Percentiles rank a stretch among this genome's conserved stretches.
Conservation (phyloP, 345 rosid species). For the Viola odorata region DNA sequence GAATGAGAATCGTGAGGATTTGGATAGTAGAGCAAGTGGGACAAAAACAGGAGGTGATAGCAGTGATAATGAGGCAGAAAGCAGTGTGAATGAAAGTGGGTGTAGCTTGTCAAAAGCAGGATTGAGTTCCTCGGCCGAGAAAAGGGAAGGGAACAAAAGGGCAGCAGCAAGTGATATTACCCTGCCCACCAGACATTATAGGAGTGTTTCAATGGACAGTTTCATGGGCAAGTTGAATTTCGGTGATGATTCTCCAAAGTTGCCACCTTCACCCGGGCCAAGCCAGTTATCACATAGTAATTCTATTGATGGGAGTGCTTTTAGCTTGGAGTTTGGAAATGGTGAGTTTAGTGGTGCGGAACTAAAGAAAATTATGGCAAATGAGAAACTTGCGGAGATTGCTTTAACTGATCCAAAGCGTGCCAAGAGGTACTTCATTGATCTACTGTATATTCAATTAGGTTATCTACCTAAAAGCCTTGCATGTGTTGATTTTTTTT, state of each 20-base stretch:
- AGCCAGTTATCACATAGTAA: constrained; percentile 64
- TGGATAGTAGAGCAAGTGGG: constrained; percentile 89
- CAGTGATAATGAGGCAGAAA: constrained; percentile 93
- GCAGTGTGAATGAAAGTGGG: constrained; percentile 70
- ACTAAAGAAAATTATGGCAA: constrained; percentile 89
- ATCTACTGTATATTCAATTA: background rate
- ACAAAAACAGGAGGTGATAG: constrained; percentile 77
- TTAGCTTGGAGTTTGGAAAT: constrained; percentile 81
- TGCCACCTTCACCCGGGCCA: constrained; percentile 77
- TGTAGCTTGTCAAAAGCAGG: constrained; percentile 34
- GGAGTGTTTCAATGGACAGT: constrained; percentile 96
- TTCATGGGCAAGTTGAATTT: constrained; percentile 77
- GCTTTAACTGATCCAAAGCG: constrained; percentile 84
- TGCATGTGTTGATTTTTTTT: too few species aligned
- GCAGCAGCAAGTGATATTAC: constrained; percentile 72
- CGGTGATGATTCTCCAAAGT: constrained; percentile 66
- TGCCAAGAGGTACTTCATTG: constrained; percentile 59
- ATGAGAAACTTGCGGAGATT: constrained; percentile 91
- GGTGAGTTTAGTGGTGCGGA: constrained; percentile 85
- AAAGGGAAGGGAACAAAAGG: constrained; percentile 75
- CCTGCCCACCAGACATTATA: constrained; percentile 62
- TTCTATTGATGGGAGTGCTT: constrained; percentile 62
- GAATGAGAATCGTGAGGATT: constrained; percentile 67
- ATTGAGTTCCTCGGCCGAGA: constrained; percentile 40
- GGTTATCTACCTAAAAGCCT: too few species aligned